These are phyloP conservation scores for Theileria annulata DNA, from an alignment of 169 alveolate species.

Conservation along the genomic window DNA sequence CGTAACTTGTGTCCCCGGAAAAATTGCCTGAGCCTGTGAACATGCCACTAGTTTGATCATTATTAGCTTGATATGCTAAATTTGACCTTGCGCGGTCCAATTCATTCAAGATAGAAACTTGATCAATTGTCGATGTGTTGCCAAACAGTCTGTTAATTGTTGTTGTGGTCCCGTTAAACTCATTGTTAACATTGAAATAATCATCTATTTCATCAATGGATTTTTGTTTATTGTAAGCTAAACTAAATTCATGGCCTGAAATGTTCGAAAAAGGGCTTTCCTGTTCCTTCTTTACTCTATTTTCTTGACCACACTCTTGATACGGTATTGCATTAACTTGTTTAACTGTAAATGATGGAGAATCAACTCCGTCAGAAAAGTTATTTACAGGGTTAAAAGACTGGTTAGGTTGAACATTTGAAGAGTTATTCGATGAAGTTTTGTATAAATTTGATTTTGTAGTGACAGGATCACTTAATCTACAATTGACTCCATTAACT, in stretches of 20 bases:
- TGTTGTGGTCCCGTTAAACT: background rate
- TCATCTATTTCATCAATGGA: background rate
- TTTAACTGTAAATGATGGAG: background rate
- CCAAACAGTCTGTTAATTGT: background rate
- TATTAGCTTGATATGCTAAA: background rate
- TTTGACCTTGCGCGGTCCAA: background rate
- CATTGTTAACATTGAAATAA: background rate
- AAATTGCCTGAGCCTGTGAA: background rate
- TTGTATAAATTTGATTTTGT: background rate
- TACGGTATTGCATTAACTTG: background rate
- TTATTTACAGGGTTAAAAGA: background rate
- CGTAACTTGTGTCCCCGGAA: background rate
- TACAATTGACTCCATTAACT: background rate
- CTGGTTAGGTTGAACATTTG: background rate
- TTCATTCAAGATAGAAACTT: background rate
- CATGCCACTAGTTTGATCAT: background rate
- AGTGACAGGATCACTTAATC: background rate
- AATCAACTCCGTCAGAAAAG: background rate
- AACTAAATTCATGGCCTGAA: background rate
- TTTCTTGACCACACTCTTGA: background rate
- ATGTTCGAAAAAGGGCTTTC: background rate
- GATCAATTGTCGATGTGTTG: background rate
- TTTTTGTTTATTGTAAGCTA: background rate
- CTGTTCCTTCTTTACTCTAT: background rate
- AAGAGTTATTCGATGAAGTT: background rate